Evolutionary conservation across 225 moss, liverwort and hornwort species (phyloP), one percentile per base, ranked within the genome.

Genomic region (Asterella californica): DNA sequence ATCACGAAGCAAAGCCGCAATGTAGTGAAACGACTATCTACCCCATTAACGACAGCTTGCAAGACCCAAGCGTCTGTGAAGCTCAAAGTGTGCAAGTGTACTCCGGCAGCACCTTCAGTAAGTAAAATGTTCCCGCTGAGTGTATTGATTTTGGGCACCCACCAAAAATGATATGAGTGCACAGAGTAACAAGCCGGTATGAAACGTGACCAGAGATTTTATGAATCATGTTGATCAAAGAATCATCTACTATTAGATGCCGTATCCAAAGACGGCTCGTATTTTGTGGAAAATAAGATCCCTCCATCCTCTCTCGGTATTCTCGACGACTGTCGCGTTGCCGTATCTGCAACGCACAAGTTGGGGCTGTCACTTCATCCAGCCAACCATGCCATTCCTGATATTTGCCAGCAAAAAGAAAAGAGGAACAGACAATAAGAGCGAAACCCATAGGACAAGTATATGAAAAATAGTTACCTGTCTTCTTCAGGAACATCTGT

Each of bases 231-330:
- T 82, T 48, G 42, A 81, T 85, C 72, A 42, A 33, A 53, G 11
- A 54, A 37, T 45, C 72, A 29, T 45, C 70, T 60, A 74, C 53
- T 30, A 65, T 81, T 83, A 97, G 55, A 97, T 80, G 78, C 99
- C 99, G 64, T 92, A 99, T 74, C 99, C 99, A 86, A 99, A 99
- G 34, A 99, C 95, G 65, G 90, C 99, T 36, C 95, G 95, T 73
- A 99, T 99, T 83, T 90, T 99, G 91, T 95, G 93, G 74, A 99
- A 99, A 67, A 99, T 99, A 27, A 93, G 87, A 81, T 99, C 99
- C 83, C 90, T 87, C 99, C 99, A 99, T 88, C 99, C 99, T 89
- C 84, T 93, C 79, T 91, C 89, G 29, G 99, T 99, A 57, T 99
- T 99, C 80, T 93, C 93, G 50, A 94, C 93, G 33, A 93, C 99